Conservation (phyloP, 305 asterid species). For the Stenogyne calaminthoides region DNA sequence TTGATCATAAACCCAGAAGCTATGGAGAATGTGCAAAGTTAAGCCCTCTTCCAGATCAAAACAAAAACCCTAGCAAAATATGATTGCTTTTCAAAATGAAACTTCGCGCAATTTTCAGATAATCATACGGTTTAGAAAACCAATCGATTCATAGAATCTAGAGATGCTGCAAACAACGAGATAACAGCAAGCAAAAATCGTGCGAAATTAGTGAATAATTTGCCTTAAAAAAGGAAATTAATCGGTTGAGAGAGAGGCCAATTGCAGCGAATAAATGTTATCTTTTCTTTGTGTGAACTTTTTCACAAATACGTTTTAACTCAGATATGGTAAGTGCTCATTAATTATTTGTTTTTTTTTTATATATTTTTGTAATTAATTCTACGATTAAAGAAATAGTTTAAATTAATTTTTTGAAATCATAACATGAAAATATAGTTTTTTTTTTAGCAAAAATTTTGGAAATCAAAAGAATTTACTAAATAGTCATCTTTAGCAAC, state of each 20-base stretch:
- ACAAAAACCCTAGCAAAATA: constrained; percentile 34
- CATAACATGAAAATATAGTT: no score
- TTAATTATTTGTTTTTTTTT: not conserved
- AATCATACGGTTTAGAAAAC: constrained; percentile 18
- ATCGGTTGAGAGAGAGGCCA: not conserved
- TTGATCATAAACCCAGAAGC: constrained; percentile 12
- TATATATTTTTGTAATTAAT: no score
- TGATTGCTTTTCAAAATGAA: not conserved
- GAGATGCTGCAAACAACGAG: constrained; percentile 1
- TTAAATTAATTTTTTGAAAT: no score
- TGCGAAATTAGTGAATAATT: not conserved
- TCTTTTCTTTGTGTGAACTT: not conserved
- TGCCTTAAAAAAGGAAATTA: not conserved
- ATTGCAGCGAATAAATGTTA: not conserved
- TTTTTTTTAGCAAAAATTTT: no score
- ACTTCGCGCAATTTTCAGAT: not conserved
- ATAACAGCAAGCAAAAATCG: not conserved
- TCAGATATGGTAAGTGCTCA: not conserved
- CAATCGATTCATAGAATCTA: not conserved
- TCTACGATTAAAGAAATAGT: no score
- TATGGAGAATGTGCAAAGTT: not conserved
- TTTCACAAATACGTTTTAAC: not conserved
- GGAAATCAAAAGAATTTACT: no score
- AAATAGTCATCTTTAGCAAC: no score
- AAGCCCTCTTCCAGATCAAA: constrained; percentile 30